Conservation (phyloP, 257 asterid species). For the Agastache rugosa region DNA sequence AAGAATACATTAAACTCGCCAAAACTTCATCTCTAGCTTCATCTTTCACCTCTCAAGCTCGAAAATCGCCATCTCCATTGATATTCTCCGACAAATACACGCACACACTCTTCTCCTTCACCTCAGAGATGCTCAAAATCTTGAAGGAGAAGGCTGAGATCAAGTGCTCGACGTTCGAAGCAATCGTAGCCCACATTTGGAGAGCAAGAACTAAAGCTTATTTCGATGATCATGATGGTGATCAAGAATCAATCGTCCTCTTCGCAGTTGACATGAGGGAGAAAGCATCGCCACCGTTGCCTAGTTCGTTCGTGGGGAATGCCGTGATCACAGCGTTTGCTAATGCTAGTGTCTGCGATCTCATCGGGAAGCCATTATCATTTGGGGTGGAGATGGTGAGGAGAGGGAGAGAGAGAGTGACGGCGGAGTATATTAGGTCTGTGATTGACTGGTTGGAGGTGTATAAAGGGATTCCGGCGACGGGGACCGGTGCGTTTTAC, state of each 20-base stretch:
- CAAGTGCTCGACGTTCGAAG: constrained; percentile 6
- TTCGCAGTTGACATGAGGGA: background rate
- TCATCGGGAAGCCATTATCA: background rate
- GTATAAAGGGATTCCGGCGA: constrained; percentile 14
- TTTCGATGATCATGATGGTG: background rate
- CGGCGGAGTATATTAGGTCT: background rate
- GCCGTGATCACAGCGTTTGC: constrained; percentile 3
- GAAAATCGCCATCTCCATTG: background rate
- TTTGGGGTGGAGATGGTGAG: constrained; percentile 14
- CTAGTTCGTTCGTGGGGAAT: background rate
- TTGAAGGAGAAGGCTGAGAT: background rate
- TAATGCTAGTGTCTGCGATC: background rate
- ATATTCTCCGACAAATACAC: constrained; percentile 3
- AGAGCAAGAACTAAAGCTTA: background rate
- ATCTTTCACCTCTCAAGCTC: background rate
- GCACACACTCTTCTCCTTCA: background rate
- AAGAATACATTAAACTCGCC: background rate
- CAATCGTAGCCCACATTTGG: constrained; percentile 7
- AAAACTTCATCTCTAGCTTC: background rate
- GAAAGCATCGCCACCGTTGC: background rate
- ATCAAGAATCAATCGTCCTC: background rate
- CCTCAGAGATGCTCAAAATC: background rate
- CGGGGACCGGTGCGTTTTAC: background rate
- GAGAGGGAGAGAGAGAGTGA: constrained; percentile 16
- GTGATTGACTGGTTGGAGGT: constrained; percentile 8